Base-by-base conservation (phyloP, 1,284 basidiomycete genomes). In the Pascua guehoae region DNA sequence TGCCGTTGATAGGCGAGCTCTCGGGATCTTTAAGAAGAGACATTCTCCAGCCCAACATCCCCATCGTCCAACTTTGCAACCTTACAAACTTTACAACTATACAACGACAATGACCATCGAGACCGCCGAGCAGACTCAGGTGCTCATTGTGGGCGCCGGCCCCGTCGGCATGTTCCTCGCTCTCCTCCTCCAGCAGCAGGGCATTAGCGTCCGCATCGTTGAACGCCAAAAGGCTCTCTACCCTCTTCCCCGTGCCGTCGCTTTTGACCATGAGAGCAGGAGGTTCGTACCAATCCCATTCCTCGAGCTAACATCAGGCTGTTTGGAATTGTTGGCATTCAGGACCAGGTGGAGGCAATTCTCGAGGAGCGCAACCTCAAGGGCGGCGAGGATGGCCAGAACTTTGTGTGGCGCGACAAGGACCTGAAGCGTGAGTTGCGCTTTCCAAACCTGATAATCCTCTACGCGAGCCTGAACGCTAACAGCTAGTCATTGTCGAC, bases 211-310 rank as follows among this genome's bases (percentile, higher is more conserved):
- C 47, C 52, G 54, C n/a, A 45, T 65, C 37, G 57, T 63, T 36
- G 64, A 65, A 42, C 51, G 64, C 9, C 64, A 65, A 51, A 59
- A 51, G 39, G 58, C 58, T 0, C 55, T 65, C 3, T 65, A 65
- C 47, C 61, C 64, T 1, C 55, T 65, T 5, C 64, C 64, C 1
- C 56, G 64, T 14, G 64, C 64, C 2, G 64, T 65, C 5, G 59
- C 53, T 2, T 59, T 63, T 17, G 64, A 60, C 49, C 61, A 65
- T 45, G 64, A 65, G 42, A 51, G 61, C 4, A 57, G 58, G 12
- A 52, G 58, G 24, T 32, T 32, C 7, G 24, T 32, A 7, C 24
- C 24, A 32, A 4, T 7, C 24, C 24, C 24, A 32, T 7, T 32
- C 4, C 24, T 32, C 24, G 3, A 32, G 24, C 24, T 32, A 7